A percentile compares a stretch with the other conserved stretches of the same genome.
Evolutionary conservation across 1,139 yeast genomes (phyloP).

Genomic region (Blastobotrys capitulatus): DNA sequence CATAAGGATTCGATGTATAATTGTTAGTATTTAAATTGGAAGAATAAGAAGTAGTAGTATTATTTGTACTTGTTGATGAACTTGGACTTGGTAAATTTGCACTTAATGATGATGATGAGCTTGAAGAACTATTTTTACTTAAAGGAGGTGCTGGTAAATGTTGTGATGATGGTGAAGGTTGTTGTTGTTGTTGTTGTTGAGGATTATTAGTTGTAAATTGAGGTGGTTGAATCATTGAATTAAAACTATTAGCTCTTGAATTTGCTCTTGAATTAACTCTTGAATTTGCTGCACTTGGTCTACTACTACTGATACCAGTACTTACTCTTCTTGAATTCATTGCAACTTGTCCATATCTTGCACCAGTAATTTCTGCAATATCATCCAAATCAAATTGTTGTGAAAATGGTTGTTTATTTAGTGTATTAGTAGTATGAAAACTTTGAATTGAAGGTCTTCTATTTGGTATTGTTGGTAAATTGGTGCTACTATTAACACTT

Average conservation of each 20-base stretch:
- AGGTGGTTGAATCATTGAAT: background rate
- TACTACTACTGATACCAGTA: slow-evolving; percentile 2
- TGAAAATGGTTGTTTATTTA: slow-evolving; percentile 21
- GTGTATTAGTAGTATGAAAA: background rate
- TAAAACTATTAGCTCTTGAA: slow-evolving; percentile 11
- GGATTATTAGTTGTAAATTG: too few relatives aligned
- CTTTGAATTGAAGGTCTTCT: background rate
- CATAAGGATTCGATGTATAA: background rate
- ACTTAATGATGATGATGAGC: background rate
- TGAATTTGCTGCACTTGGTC: slow-evolving; percentile 11
- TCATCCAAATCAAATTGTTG: slow-evolving; percentile 30
- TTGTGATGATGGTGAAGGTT: background rate
- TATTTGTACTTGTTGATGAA: background rate
- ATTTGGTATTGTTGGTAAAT: background rate
- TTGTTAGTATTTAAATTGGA: background rate
- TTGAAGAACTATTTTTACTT: background rate
- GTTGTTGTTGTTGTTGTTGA: too few relatives aligned
- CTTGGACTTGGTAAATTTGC: background rate
- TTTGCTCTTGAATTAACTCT: slow-evolving; percentile 17
- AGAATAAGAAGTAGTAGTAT: background rate
- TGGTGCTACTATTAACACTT: background rate
- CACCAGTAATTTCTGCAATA: slow-evolving; percentile 17
- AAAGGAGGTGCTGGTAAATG: background rate
- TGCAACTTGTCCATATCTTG: slow-evolving; percentile 22
- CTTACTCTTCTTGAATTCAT: slow-evolving; percentile 16